Evolutionary conservation across 352 stramenopile genomes (phyloP), one percentile per base, ranked within the genome.

Genomic region (Phytophthora pini): DNA sequence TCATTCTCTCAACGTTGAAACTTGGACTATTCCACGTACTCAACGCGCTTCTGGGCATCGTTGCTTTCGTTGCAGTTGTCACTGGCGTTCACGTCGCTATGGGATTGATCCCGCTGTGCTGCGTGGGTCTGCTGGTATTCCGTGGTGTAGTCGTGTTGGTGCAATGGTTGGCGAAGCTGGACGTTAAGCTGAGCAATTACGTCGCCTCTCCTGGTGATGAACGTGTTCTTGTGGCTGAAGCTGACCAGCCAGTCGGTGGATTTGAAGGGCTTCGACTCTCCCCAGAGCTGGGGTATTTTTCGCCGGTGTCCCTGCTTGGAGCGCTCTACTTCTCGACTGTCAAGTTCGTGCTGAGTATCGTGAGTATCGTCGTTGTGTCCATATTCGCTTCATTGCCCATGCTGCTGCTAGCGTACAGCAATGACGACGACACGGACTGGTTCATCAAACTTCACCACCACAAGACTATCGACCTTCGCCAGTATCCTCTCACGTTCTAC

Each of bases 161-260:
- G 20, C 60, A 68, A 13, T 79, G 69, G 47, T 65, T 90, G 10
- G 80, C 84, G 13, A 68, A 76, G 44, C 34, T 85, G 5, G 84
- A 93, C 43, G 80, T 88, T n/a, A 71, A 79, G 59, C 63, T 93
- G 22, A 79, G 79, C 74, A 90, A 90, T 69, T 90, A 73, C 63
- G 64, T 84, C 57, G 74, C 77, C 12, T 72, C 73, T 2, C 46
- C 70, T 1, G 59, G 65, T 20, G 59, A 57, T 13, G 77, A 89
- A 48, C 79, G 79, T 36, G 72, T 92, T 11, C 76, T 85, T 46
- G 55, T 85, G 15, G 65, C 49, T 24, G 76, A 84, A 22, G 68
- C 11, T 41, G 68, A 82, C n/a, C 62, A 72, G n/a, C 59, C 61
- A 3, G 57, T 88, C 5, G 62, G 72, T 20, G 71, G 66, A 1